Conservation (phyloP, 176 grass and related monocot species). For the Ensete glaucum region DNA sequence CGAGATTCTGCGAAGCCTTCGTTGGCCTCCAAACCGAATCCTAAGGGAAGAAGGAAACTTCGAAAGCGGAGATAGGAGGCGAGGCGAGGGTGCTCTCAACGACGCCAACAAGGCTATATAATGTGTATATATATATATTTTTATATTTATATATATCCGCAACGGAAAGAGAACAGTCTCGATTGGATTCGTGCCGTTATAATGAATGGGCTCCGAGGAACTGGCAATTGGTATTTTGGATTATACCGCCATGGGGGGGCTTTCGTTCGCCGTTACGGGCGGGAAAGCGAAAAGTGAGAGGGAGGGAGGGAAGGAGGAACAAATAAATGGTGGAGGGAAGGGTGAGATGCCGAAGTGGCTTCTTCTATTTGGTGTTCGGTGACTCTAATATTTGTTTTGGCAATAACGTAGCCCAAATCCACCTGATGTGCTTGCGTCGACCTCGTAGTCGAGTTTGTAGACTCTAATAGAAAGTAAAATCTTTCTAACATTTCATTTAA, state of each 20-base stretch:
- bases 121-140: too few relatives aligned
- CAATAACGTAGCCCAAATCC: too few relatives aligned
- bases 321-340: background rate
- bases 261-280: background rate
- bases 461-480: too few relatives aligned
- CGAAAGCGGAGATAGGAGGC: background rate
- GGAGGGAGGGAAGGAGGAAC: conserved; percentile 10
- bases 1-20: background rate
- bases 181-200: background rate
- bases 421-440: too few relatives aligned
- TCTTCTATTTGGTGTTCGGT: too few relatives aligned
- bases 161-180: background rate
- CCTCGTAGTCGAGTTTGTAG: too few relatives aligned
- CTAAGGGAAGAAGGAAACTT: background rate
- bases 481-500: too few relatives aligned
- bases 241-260: background rate
- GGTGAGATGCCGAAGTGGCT: too few relatives aligned
- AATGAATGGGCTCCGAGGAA: background rate
- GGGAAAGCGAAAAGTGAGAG: conserved; percentile 10
- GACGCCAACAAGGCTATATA: background rate
- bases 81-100: background rate
- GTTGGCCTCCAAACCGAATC: background rate
- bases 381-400: too few relatives aligned
- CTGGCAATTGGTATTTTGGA: background rate
- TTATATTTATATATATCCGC: background rate